Conservation (phyloP, 176 grass and related monocot species). For the Alopecurus myosuroides region DNA sequence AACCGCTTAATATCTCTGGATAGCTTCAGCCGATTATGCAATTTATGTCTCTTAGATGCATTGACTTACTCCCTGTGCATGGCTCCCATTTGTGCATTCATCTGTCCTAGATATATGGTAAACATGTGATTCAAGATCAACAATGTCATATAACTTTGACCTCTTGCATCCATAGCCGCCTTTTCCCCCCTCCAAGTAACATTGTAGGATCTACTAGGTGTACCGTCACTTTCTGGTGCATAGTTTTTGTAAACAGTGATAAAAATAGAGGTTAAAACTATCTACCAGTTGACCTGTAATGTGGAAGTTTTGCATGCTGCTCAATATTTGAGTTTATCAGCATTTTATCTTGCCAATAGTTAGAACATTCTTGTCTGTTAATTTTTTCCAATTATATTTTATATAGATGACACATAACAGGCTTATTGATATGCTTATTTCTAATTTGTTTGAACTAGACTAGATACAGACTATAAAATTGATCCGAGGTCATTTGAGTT, state of each 20-base stretch:
- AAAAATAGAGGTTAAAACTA: neutral
- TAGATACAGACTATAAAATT: conserved; percentile 71
- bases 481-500: conserved; percentile 84
- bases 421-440: conserved; percentile 26
- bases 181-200: neutral
- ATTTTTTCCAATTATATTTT: neutral
- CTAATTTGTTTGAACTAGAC: conserved; percentile 66
- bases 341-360: neutral
- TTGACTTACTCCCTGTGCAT: neutral
- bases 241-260: neutral
- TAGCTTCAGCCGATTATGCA: neutral
- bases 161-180: neutral
- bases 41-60: neutral
- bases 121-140: neutral
- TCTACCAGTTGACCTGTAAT: neutral
- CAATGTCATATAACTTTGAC: neutral
- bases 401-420: neutral
- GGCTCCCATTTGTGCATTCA: neutral
- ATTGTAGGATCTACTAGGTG: neutral
- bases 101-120: neutral
- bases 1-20: neutral
- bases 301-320: neutral
- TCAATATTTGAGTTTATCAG: neutral
- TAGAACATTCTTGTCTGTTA: neutral
- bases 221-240: neutral